A percentile compares a stretch with the other conserved stretches of the same genome.
Evolutionary conservation across 1,139 yeast genomes (phyloP).

Genomic region (Blastobotrys buckinghamii): DNA sequence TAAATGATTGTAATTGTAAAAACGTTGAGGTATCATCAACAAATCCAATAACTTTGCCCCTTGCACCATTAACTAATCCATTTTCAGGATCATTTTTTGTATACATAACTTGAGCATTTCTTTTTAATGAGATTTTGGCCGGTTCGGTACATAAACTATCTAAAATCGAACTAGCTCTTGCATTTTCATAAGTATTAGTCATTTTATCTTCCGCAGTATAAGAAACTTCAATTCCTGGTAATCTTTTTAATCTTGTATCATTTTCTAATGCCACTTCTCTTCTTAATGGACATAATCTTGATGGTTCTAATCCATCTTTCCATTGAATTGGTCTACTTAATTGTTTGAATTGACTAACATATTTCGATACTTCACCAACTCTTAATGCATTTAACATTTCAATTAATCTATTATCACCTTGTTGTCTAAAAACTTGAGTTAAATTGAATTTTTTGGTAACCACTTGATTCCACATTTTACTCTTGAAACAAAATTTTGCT

Average conservation of each 20-base stretch:
- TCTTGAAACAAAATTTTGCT: slow-evolving; percentile 65
- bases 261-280: slow-evolving; percentile 72
- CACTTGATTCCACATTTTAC: slow-evolving; percentile 62
- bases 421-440: slow-evolving; percentile 82
- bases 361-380: slow-evolving; percentile 51
- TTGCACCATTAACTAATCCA: slow-evolving; percentile 46
- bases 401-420: slow-evolving; percentile 74
- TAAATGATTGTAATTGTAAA: neutral
- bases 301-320: slow-evolving; percentile 71
- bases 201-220: slow-evolving; percentile 28
- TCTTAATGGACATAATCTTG: slow-evolving; percentile 72
- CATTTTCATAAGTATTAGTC: neutral
- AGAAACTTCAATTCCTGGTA: slow-evolving; percentile 35
- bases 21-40: neutral
- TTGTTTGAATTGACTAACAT: slow-evolving; percentile 41
- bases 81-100: slow-evolving; percentile 41
- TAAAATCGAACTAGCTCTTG: neutral
- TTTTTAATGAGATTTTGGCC: slow-evolving; percentile 41
- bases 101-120: slow-evolving; percentile 57
- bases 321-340: slow-evolving; percentile 36
- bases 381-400: slow-evolving; percentile 72
- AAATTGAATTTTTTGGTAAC: slow-evolving; percentile 48
- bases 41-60: slow-evolving; percentile 43
- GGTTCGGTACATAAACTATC: slow-evolving; percentile 23
- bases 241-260: slow-evolving; percentile 42